Evolutionary conservation across 2,329 filamentous ascomycete genomes (phyloP), one percentile per base, ranked within the genome.

Genomic region (Allantophomopsis cytisporea): DNA sequence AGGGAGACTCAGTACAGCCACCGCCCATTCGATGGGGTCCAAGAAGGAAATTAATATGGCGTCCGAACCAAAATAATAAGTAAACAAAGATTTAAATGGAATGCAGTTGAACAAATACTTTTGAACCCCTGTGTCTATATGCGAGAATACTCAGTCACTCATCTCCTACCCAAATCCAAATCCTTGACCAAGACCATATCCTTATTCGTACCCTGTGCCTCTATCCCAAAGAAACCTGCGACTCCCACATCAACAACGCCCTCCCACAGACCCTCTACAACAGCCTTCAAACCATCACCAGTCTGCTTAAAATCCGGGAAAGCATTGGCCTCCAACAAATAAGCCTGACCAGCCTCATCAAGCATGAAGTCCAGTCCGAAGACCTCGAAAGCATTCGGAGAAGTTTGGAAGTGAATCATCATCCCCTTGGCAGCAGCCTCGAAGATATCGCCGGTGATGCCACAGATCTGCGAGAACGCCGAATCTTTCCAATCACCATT

Each of bases 291-390:
- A 41, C 83, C 80, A 7, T 71, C 69, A 0, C 91, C 91, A 13
- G 87, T 94, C 72, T 96, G 89, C 54, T 73, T 78, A 55, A 96
- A 96, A 62, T 98, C 91, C 8, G 91, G 91, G 60, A 94, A 98
- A 1, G 89, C 85, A 64, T 98, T 98, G 23, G 94, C 74, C 64
- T 98, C 91, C 41, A 98, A 64, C 52, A 98, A 57, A 76, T 79
- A 95, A 3, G 76, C 73, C 3, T 53, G 67, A 0, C 76, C 79
- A 7, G 57, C 52, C 1, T 56, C 68, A 52, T 87, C 84, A 8
- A 95, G 78, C 52, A 98, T 59, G 55, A 91, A 98, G 57, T 98
- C 91, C 33, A 96, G 60, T 0, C 91, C 91, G 56, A 83, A 98
- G 7, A 93, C 66, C 64, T 98, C 91, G 55, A 96, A 96, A 0